Evolutionary conservation across 1,284 basidiomycete genomes (phyloP).

Genomic region (Afroboletus lepidellus): DNA sequence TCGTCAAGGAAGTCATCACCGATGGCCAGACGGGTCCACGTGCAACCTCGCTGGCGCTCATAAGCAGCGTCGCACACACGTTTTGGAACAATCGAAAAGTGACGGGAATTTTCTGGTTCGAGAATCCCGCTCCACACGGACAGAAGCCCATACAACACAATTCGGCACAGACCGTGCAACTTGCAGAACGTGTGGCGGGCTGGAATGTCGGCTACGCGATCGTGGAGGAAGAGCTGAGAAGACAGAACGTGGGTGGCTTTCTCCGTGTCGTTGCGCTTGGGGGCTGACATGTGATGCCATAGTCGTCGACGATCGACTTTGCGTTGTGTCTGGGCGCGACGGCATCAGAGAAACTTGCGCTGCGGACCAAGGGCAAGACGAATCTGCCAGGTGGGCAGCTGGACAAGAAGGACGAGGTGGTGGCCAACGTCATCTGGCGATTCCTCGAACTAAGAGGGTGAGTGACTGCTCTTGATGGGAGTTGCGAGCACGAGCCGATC

Average conservation of each 20-base stretch:
- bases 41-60: slow-evolving; percentile 84
- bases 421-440: slow-evolving; percentile 97
- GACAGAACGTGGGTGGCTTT: slow-evolving; percentile 81
- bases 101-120: slow-evolving; percentile 76
- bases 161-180: slow-evolving; percentile 76
- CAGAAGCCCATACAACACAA: slow-evolving; percentile 70
- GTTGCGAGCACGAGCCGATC: slow-evolving; percentile 11
- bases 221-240: slow-evolving; percentile 91
- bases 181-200: slow-evolving; percentile 85
- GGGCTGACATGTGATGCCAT: slow-evolving; percentile 15
- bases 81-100: slow-evolving; percentile 81
- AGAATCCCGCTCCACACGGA: slow-evolving; percentile 48
- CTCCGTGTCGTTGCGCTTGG: background rate
- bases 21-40: slow-evolving; percentile 90
- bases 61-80: slow-evolving; percentile 74
- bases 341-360: slow-evolving; percentile 71
- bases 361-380: slow-evolving; percentile 67
- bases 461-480: slow-evolving; percentile 16
- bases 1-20: slow-evolving; percentile 94
- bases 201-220: slow-evolving; percentile 90
- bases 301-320: slow-evolving; percentile 98
- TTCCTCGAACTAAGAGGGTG: slow-evolving; percentile 95
- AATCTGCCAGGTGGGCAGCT: slow-evolving; percentile 49
- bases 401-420: slow-evolving; percentile 98
- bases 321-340: slow-evolving; percentile 93